These are phyloP conservation scores for Solanum hybrid DNA, from an alignment of 305 asterid genomes.

Conservation along the genomic window DNA sequence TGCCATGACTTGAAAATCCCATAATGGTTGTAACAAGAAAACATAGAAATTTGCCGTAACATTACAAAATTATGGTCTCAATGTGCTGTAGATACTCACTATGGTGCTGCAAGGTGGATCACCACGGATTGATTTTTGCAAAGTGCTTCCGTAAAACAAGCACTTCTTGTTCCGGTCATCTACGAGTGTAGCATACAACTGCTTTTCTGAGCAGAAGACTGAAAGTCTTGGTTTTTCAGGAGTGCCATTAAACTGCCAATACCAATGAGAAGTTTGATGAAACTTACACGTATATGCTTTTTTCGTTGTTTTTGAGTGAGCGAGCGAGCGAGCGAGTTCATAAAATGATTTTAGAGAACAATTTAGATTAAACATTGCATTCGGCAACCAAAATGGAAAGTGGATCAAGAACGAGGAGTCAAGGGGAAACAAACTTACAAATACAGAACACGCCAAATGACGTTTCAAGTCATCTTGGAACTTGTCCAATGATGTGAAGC, in stretches of 20 bases:
- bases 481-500: neutral
- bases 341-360: neutral
- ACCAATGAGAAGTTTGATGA: neutral
- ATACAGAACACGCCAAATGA: neutral
- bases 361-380: neutral
- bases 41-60: neutral
- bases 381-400: neutral
- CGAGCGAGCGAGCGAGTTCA: neutral
- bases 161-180: constrained; percentile 75
- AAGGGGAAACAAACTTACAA: neutral
- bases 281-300: neutral
- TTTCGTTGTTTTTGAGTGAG: neutral
- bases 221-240: constrained; percentile 73
- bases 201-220: constrained; percentile 77
- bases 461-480: neutral
- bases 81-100: constrained; percentile 31
- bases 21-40: neutral
- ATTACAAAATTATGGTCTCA: neutral
- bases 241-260: constrained; percentile 61
- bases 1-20: neutral
- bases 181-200: constrained; percentile 64
- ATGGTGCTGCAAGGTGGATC: constrained; percentile 47
- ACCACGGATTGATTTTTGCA: constrained; percentile 55
- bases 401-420: neutral
- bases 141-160: constrained; percentile 66